Evolutionary conservation across 345 rosid genomes (phyloP), one percentile per base, ranked within the genome.

Genomic region (Trapa incisa): DNA sequence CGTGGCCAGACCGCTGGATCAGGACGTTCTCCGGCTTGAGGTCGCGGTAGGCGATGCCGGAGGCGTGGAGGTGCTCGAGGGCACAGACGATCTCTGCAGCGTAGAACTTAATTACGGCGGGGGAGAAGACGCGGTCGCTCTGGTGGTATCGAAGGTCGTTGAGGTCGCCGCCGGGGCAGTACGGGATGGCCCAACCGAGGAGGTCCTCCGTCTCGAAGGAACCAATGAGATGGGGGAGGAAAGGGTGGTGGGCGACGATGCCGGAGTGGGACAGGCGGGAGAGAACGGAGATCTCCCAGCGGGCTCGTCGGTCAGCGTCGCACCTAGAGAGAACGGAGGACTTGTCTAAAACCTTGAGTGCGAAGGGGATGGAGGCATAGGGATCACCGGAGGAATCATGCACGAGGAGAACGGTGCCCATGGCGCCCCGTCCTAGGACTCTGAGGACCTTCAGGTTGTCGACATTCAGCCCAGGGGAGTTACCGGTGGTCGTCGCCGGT

Each of bases 121-220:
- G 79, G 65, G 92, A 89, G 73, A 90, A 93, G 62, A 85, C 97
- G 67, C 74, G 89, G 71, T 90, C 98, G 74, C 75, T 78, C 74
- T 88, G 98, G 29, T 77, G 85, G 80, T 83, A 78, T 22, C 90
- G 93, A 72, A 86, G 96, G 70, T 82, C 87, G 64, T 93, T 87
- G 52, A 93, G 97, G 72, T 93, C 98, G 56, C 96, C 95, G 42
- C 98, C 98, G 39, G 97, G 80, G 75, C 96, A 93, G 73, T 77
- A 93, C 8, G 98, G 98, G 33, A 93, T 83, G 4, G 89, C 86
- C 96, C 96, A 93, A 1, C 86, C 90, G 2, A 93, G 81, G 73
- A 84, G 77, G 16, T 85, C 97, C 32, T 78, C 83, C 37, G 87
- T 82, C 65, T 93, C 90, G 47, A 79, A 72, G 33, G 78, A 77